Evolutionary conservation across 2,329 filamentous ascomycete genomes (phyloP), one percentile per base, ranked within the genome.

Genomic region (Fusarium pseudoanthophilum): DNA sequence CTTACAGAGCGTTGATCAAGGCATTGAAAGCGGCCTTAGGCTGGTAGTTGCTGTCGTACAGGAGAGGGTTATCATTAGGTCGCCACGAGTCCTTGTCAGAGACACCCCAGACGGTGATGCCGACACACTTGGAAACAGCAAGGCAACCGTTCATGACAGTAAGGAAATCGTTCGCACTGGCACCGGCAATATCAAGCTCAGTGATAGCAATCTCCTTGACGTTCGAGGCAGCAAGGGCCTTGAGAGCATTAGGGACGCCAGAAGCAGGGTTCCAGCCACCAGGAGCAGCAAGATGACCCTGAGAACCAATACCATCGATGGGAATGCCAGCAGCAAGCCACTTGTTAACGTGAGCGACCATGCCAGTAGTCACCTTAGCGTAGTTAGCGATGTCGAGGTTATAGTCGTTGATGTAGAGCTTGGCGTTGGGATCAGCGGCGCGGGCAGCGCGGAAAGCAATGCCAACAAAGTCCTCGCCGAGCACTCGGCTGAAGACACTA

Each of bases 351-450:
- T 90, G 84, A 40, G 78, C 79, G 9, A 87, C 84, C 84, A 92
- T 88, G 52, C 85, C 85, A 2, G 5, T 24, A 28, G 75, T 83
- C 75, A 92, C 88, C 84, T 94, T 94, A 71, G 86, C 83, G 76
- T 87, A 87, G 73, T 75, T 85, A 24, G 90, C 86, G 48, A 81
- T 84, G 82, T 92, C 91, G 59, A 92, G 87, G 83, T 92, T 92
- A 82, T 87, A 89, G 80, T 94, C 92, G 82, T 94, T 95, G 83
- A 94, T 92, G 84, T 93, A 95, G 43, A 94, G 85, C 82, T 91
- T 92, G 6, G 90, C 91, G 63, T 82, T 77, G 5, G 92, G 91
- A 79, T 94, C 92, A 69, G 90, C 91, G 14, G 85, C 85, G 58
- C 88, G 87, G 26, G 92, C 92, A 16, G 92, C 89, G 59, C 88